Evolutionary conservation across 768 basidiomycete species (phyloP).

Genomic region (Xerocomus potaroensis): DNA sequence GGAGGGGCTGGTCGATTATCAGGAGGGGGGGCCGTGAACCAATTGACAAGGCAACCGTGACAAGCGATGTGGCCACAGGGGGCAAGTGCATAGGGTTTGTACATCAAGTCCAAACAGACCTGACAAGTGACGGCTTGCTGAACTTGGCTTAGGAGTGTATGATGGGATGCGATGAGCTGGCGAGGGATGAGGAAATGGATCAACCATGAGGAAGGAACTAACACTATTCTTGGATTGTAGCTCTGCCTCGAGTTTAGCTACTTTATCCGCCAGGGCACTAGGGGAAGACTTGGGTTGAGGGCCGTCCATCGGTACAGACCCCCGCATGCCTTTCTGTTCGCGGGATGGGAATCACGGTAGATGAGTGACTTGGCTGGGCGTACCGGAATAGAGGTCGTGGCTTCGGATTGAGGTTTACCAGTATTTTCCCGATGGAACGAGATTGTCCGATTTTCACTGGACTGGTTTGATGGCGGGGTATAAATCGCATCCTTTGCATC

Average conservation of each 20-base stretch:
- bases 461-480: not conserved
- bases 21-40: conserved; percentile 56
- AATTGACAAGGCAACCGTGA: conserved; percentile 65
- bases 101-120: conserved; percentile 71
- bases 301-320: not conserved
- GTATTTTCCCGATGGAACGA: not conserved
- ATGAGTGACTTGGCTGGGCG: not conserved
- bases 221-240: conserved; percentile 39
- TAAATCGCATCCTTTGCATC: not conserved
- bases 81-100: conserved; percentile 67
- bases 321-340: conserved; percentile 8
- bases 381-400: conserved; percentile 15
- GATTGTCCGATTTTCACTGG: not conserved
- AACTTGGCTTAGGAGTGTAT: conserved; percentile 48
- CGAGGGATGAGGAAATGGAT: not conserved
- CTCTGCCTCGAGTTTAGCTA: conserved; percentile 43
- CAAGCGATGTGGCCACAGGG: conserved; percentile 77
- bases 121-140: conserved; percentile 70
- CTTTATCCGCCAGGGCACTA: conserved; percentile 16
- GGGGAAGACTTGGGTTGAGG: not conserved
- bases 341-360: conserved; percentile 5
- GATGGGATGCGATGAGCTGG: conserved; percentile 51
- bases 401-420: not conserved
- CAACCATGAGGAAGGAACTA: conserved; percentile 11
- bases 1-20: conserved; percentile 25